These are phyloP conservation scores for Neurospora sp. DNA, from an alignment of 495 filamentous ascomycete genomes.

Conservation along the genomic window DNA sequence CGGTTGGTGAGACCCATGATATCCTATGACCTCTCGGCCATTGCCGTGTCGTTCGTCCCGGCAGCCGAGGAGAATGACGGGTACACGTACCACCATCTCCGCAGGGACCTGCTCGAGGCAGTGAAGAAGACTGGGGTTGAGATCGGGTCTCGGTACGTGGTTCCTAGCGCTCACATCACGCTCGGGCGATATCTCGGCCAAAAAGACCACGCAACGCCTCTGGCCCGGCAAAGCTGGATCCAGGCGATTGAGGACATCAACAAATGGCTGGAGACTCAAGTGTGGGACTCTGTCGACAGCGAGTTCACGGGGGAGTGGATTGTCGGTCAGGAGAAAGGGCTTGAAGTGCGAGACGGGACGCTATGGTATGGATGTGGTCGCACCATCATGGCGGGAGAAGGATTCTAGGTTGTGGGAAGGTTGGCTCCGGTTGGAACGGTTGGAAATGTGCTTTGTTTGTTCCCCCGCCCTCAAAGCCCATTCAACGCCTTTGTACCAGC, in stretches of 20 bases:
- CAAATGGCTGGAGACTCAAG: constrained; percentile 50
- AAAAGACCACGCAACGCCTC: constrained; percentile 31
- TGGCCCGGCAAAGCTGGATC: constrained; percentile 49
- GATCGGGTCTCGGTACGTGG: constrained; percentile 66
- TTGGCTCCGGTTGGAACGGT: background rate
- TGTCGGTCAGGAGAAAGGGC: constrained; percentile 64
- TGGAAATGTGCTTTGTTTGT: background rate
- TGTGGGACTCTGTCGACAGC: constrained; percentile 48
- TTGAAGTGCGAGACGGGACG: constrained; percentile 57
- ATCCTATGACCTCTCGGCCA: constrained; percentile 72
- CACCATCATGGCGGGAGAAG: constrained; percentile 51
- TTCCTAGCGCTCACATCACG: constrained; percentile 82
- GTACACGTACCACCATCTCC: constrained; percentile 87
- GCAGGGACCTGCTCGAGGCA: constrained; percentile 62
- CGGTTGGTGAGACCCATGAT: constrained; percentile 73
- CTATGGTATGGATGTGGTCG: constrained; percentile 81
- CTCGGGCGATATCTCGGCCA: constrained; percentile 67
- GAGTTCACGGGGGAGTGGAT: constrained; percentile 50
- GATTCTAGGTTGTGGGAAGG: constrained; percentile 29
- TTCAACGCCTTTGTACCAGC: background rate
- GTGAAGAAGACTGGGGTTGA: constrained; percentile 45
- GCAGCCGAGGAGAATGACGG: constrained; percentile 44
- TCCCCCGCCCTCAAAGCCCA: background rate
- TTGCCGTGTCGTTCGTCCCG: constrained; percentile 80
- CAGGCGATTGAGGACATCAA: constrained; percentile 67